Base-by-base conservation (phyloP, 768 basidiomycete genomes). In the Mycena metata region DNA sequence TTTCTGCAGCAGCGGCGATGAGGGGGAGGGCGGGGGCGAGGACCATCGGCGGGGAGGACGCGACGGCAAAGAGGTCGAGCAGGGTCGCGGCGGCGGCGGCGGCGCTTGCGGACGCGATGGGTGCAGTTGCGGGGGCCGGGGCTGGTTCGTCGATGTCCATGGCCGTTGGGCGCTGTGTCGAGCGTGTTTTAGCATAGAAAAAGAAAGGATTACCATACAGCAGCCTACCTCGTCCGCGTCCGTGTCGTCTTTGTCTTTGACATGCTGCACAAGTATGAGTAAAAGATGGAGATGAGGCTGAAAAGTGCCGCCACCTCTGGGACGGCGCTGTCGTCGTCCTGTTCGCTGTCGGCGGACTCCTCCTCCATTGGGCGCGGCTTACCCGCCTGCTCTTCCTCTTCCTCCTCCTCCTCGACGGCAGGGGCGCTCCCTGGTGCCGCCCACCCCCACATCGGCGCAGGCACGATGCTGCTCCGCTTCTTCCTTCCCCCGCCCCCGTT, bases 371-470 rank as follows among this genome's bases (percentile, higher is more conserved):
- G 84, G 60, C 81, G 78, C 4, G 87, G 86, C 11, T 84, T 83
- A 17, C 82, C 81, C 3, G 82, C 73, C 60, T 80, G 79, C 68
- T 84, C 83, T 58, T 87, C 86, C 56, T 85, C 87, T 65, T 86
- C 84, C 65, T 86, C 85, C 59, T 86, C 85, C 72, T 88, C 86
- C 61, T 80, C 79, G 41, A 79, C 79, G 67, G 75, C 81, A 64
- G 63, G 76, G 55, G 67, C 74, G 69, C 78, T 78, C 78, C 78
- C 84, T 55, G 79, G 83, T 76, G 88, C 89, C 72, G 89, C 92
- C 93, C 94, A 95, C 26, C 87, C 92, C 94, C 93, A 95, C 92
- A 94, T 95, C 60, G 88, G 88, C 41, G 89, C 89, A 33, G 93
- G 92, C 1, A 93, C 89, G 67, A 93, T 83, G 62, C 90, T 90